Conservation (phyloP, 495 filamentous ascomycete genomes). For the Lasiosphaeriaceae sp. region DNA sequence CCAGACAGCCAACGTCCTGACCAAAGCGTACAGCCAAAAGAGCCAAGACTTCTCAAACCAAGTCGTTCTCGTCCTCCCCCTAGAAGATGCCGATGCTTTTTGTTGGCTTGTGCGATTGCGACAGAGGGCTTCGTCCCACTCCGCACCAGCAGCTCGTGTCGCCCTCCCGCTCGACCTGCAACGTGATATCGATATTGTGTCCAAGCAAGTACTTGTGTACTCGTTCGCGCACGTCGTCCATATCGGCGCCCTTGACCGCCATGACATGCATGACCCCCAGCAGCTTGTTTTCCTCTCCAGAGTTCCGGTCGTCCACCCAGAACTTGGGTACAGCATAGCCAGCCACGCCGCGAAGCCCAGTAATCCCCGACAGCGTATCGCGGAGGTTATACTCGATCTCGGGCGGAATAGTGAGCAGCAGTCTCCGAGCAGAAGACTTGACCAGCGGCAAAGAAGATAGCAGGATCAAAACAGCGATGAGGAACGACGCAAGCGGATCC, state of each 20-base stretch:
- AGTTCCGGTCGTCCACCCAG: conserved; percentile 77
- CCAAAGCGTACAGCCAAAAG: conserved; percentile 6
- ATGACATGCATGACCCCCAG: conserved; percentile 82
- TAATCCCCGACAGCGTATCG: conserved; percentile 78
- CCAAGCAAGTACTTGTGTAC: conserved; percentile 56
- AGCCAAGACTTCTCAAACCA: conserved; percentile 2
- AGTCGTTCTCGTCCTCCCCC: conserved; percentile 4
- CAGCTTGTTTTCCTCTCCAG: conserved; percentile 47
- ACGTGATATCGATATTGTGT: conserved; percentile 65
- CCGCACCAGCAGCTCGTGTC: conserved; percentile 80
- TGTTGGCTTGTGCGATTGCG: conserved; percentile 16
- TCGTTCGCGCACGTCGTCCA: conserved; percentile 73
- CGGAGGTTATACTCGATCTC: conserved; percentile 86
- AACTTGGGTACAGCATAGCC: conserved; percentile 88
- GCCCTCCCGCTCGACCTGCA: conserved; percentile 73
- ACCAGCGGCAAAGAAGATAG: conserved; percentile 84
- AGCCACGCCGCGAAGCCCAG: conserved; percentile 75
- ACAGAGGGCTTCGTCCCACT: conserved; percentile 31
- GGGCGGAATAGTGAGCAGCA: conserved; percentile 80
- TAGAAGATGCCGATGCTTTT: conserved; percentile 25
- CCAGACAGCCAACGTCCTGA: conserved; percentile 4
- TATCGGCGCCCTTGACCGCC: conserved; percentile 61
- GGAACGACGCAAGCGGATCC: conserved; percentile 88
- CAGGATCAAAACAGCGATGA: conserved; percentile 92
- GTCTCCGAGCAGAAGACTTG: conserved; percentile 69